Base-by-base conservation (phyloP, 352 stramenopile species). In the Phytopythium delawarense region DNA sequence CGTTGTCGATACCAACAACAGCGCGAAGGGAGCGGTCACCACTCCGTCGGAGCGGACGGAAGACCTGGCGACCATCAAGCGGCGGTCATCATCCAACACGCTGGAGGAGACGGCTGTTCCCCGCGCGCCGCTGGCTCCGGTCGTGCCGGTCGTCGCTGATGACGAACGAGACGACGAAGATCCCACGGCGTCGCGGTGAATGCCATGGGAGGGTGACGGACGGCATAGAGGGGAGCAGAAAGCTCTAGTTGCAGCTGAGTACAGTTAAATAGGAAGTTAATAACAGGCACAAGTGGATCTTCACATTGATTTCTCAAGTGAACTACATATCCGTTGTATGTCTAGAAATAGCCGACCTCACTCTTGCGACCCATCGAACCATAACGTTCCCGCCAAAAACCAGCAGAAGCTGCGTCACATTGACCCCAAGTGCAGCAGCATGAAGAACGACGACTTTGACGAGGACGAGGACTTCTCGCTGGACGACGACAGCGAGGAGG, bases 391-490 rank as follows among this genome's bases (percentile, higher is more conserved):
- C 42, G 42, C 42, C 42, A 48, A 48, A 48, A 48, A 28, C 34
- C 7, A 39, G 34, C 32, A 37, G 5, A 4, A 9, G 4, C 32
- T 9, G 32, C 34, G 34, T 8, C 34, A 39, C 25, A 39, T 13
- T 13, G 34, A 39, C 5, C 5, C 34, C 7, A 39, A 8, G 34
- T 13, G 34, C 34, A 28, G 34, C 34, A 28, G 21, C 28, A 63
- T 57, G 34, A 67, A 67, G 52, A 63, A 69, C 55, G 65, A 76
- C 53, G 63, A 75, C 54, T 70, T 72, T 49, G 71, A 79, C 18
- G 64, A 83, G 57, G 73, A 82, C 32, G 77, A 84, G 52, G 81
- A 87, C 37, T 89, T 91, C 59, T 91, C 81, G 53, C 67, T 90
- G 21, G 75, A 71, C 51, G 75, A 77, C 7, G 71, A 73, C 35